phyloP scores from a whole-genome alignment of 495 filamentous ascomycete species.

The Hypoxylon fuscum region DNA sequence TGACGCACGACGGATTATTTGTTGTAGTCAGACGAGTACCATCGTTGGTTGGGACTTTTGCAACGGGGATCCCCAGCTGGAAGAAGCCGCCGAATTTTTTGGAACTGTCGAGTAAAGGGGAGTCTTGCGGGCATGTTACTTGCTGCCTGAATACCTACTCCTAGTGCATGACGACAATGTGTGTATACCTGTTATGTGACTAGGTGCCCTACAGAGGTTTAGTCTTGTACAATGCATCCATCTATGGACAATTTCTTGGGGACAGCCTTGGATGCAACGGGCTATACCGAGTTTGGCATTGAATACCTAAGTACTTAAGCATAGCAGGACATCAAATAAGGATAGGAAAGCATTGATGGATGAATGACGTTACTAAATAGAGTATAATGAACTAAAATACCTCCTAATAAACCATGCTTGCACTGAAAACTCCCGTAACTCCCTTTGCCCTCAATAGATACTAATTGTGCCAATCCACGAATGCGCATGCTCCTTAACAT shows the following conservation, averaged over 20 bases:
- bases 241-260: too few species aligned
- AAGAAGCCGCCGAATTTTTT: conserved; percentile 84
- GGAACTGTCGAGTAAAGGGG: conserved; percentile 54
- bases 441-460: conserved; percentile 7
- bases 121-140: background rate
- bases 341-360: too few species aligned
- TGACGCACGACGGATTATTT: conserved; percentile 91
- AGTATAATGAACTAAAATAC: conserved; percentile 19
- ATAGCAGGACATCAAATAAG: too few species aligned
- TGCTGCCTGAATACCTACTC: background rate
- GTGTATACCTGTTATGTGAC: too few species aligned
- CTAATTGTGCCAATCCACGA: too few species aligned
- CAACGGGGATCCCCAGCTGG: conserved; percentile 83
- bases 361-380: conserved; percentile 17
- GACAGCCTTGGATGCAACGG: too few species aligned
- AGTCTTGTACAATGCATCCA: too few species aligned
- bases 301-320: too few species aligned
- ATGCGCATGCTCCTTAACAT: conserved; percentile 29
- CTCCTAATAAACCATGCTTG: background rate
- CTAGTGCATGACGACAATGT: too few species aligned
- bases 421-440: conserved; percentile 32
- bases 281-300: too few species aligned
- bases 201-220: too few species aligned
- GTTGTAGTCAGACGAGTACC: conserved; percentile 86
- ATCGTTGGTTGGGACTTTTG: conserved; percentile 99